Conservation (phyloP, 768 basidiomycete species). For the Collybiopsis luxurians region DNA sequence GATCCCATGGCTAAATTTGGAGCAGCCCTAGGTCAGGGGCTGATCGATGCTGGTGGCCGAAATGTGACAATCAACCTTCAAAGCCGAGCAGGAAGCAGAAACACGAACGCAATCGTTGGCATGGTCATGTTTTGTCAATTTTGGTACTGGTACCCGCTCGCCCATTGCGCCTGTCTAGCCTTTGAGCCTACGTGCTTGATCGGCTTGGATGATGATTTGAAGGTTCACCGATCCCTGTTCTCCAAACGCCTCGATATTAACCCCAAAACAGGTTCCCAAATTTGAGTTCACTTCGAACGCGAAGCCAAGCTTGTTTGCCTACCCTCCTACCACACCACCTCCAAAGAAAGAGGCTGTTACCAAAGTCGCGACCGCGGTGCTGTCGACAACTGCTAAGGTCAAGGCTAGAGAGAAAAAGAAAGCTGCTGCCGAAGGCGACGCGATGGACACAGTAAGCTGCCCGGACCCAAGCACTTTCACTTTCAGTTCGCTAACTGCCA, state of each 20-base stretch:
- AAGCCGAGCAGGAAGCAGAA: conserved; percentile 88
- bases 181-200: conserved; percentile 97
- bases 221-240: conserved; percentile 46
- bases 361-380: conserved; percentile 91
- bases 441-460: conserved; percentile 77
- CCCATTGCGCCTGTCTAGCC: conserved; percentile 87
- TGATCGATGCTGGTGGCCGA: conserved; percentile 96
- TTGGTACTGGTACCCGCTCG: conserved; percentile 99
- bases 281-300: conserved; percentile 92
- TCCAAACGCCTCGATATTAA: background rate
- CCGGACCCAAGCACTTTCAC: too few relatives aligned
- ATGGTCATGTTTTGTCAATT: conserved; percentile 98
- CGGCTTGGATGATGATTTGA: conserved; percentile 81
- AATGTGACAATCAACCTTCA: conserved; percentile 95
- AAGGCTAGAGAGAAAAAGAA: conserved; percentile 94
- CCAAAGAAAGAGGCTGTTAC: conserved; percentile 90
- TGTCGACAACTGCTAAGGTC: conserved; percentile 97
- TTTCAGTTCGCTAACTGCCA: background rate
- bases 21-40: conserved; percentile 91
- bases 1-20: conserved; percentile 99
- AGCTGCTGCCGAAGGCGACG: conserved; percentile 75
- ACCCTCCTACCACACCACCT: conserved; percentile 82
- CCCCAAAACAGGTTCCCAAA: conserved; percentile 68
- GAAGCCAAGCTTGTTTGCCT: conserved; percentile 88
- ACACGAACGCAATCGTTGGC: conserved; percentile 95